Base-by-base conservation (phyloP, 1,284 basidiomycete genomes). In the Laetiporus sulphureus region DNA sequence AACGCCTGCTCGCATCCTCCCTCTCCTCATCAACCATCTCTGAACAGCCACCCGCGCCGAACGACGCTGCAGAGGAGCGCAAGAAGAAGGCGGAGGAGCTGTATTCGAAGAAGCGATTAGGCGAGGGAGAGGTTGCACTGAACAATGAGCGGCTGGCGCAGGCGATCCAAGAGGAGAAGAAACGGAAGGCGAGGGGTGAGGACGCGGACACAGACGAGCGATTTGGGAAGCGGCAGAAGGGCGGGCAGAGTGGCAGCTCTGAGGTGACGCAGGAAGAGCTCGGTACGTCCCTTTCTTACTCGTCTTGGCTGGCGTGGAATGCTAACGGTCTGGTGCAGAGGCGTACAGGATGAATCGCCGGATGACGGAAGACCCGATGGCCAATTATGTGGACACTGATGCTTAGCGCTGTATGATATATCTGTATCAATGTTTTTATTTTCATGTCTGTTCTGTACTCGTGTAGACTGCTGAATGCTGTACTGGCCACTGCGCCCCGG, bases 191-290 rank as follows among this genome's bases (percentile, higher is more conserved):
- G 68, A 41, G 75, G 73, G 42, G 78, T 21, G 77, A 75, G 3
- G 73, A 77, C 1, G 64, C 63, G n/a, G 73, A 77, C 1, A 63
- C 63, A 13, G 64, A 63, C 12, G 77, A 77, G 32, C 65, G 73
- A 41, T 68, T 64, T 44, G 75, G 71, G 38, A 83, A 83, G 63
- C 80, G 78, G 55, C 60, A 52, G 47, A 59, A 69, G 64, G 45
- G 68, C 50, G 38, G 46, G 54, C 39, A 69, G 64, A 44, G 68
- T 69, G 41, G 75, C 66, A 52, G 75, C 74, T 51, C 57, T 55
- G 90, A 93, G 36, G 88, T 97, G 20, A 86, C 90, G 1, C 91
- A 97, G 64, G 93, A 94, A 60, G 83, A 97, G 58, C 77, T 97
- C 46, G 92, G 88, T 89, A 58, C 49, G 87, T 68, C 39, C 60